Conservation (phyloP, 352 stramenopile species). For the Phytophthora pini region DNA sequence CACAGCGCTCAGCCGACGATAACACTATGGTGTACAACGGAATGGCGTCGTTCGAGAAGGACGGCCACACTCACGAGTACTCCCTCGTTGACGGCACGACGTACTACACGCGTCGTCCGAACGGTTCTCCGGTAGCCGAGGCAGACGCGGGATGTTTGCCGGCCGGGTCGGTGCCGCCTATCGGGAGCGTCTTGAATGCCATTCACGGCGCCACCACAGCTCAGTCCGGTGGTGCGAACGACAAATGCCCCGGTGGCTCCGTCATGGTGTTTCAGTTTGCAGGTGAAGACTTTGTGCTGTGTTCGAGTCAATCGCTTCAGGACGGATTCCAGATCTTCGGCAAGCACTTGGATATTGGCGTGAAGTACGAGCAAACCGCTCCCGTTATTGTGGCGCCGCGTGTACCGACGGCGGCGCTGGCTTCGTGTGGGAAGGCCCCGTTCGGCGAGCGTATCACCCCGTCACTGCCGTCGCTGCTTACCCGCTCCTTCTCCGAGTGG, state of each 20-base stretch:
- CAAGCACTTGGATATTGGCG: constrained; percentile 49
- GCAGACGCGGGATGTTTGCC: constrained; percentile 34
- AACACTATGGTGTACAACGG: constrained; percentile 44
- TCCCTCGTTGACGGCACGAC: constrained; percentile 40
- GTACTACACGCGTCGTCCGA: constrained; percentile 36
- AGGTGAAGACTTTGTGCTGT: constrained; percentile 52
- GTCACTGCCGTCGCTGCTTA: constrained; percentile 30
- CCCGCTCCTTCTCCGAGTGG: constrained; percentile 31
- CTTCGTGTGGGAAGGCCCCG: constrained; percentile 31
- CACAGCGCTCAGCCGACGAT: constrained; percentile 5
- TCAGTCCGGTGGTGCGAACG: constrained; percentile 3
- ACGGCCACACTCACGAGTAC: constrained; percentile 40
- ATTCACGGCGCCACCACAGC: constrained; percentile 31
- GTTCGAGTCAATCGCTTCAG: constrained; percentile 27
- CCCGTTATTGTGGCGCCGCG: constrained; percentile 28
- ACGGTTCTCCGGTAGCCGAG: neutral
- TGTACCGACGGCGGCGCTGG: constrained; percentile 14
- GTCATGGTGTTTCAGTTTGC: constrained; percentile 47
- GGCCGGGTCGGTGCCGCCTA: constrained; percentile 32
- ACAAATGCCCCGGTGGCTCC: constrained; percentile 28
- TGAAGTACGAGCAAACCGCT: constrained; percentile 37
- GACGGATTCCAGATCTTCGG: constrained; percentile 51
- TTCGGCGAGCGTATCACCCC: constrained; percentile 28
- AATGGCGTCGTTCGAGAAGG: constrained; percentile 37
- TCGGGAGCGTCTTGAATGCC: constrained; percentile 34